These are phyloP conservation scores for Magnaporthiopsis rhizophila DNA, from an alignment of 2,329 filamentous ascomycete genomes.

Conservation along the genomic window DNA sequence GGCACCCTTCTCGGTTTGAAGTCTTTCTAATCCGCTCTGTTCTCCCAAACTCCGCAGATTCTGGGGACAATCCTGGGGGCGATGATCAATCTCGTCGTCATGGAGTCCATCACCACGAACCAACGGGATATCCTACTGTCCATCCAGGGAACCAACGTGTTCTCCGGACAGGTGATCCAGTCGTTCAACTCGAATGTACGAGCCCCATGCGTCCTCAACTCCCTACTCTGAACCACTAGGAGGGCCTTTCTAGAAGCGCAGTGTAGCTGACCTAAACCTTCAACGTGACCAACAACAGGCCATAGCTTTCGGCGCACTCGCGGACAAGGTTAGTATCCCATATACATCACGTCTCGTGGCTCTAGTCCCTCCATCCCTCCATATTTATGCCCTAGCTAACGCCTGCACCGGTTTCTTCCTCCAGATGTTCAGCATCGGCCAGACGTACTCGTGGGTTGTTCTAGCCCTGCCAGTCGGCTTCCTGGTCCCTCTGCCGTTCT, in stretches of 20 bases:
- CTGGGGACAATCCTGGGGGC: slow-evolving; percentile 25
- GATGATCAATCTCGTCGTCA: slow-evolving; percentile 38
- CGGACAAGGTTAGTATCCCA: not conserved
- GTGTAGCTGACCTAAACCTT: not conserved
- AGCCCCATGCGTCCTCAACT: not conserved
- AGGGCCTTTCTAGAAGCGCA: not conserved
- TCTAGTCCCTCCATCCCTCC: no score
- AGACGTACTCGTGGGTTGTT: slow-evolving; percentile 26
- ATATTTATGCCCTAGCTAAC: not conserved
- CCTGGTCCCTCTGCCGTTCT: slow-evolving; percentile 27
- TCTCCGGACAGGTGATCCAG: slow-evolving; percentile 30
- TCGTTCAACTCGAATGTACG: slow-evolving; percentile 24
- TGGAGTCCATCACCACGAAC: slow-evolving; percentile 26
- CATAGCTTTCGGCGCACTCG: slow-evolving; percentile 15
- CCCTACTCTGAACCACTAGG: not conserved
- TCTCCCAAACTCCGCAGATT: slow-evolving; percentile 13
- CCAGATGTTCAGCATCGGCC: slow-evolving; percentile 26
- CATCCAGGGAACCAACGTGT: slow-evolving; percentile 30
- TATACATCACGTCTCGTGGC: no score
- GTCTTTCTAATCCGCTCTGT: not conserved
- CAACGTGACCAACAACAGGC: slow-evolving; percentile 18
- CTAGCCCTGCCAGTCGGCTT: slow-evolving; percentile 28
- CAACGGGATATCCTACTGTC: slow-evolving; percentile 25
- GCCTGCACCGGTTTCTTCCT: slow-evolving; percentile 15
- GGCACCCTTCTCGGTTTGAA: not conserved